phyloP scores from a whole-genome alignment of 257 asterid genomes.

The Ajuga chamaepitys region DNA sequence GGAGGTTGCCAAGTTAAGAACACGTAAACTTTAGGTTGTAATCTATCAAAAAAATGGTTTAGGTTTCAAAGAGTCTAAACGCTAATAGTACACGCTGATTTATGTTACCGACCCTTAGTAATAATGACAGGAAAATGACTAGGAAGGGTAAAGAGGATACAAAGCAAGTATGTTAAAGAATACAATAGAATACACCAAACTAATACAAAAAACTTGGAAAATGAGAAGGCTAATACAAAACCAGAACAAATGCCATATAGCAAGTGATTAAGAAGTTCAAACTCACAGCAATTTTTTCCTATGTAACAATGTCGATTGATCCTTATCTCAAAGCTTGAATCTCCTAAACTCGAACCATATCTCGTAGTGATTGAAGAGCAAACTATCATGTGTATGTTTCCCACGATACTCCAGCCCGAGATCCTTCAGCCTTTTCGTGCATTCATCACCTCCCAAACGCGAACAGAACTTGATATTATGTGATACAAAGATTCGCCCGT shows the following conservation, averaged over 20 bases:
- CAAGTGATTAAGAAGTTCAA: background rate
- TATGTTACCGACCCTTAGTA: too few species aligned
- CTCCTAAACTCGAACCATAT: conserved; percentile 85
- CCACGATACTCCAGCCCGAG: conserved; percentile 76
- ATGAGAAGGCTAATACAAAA: background rate
- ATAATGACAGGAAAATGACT: background rate
- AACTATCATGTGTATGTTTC: conserved; percentile 81
- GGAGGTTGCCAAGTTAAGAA: too few species aligned
- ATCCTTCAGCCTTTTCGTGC: conserved; percentile 53
- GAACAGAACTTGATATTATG: conserved; percentile 94
- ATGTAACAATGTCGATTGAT: background rate
- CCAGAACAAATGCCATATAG: background rate
- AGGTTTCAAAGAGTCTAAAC: too few species aligned
- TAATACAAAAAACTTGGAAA: background rate
- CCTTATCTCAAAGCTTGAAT: conserved; percentile 28
- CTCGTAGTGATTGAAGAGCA: conserved; percentile 92
- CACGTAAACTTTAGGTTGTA: too few species aligned
- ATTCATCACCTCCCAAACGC: conserved; percentile 84
- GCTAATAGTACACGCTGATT: too few species aligned
- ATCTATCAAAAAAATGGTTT: too few species aligned
- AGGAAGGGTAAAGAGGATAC: background rate
- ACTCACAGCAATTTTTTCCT: background rate
- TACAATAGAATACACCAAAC: conserved; percentile 3
- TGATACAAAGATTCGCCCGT: conserved; percentile 83
- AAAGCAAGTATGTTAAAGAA: background rate